These are phyloP conservation scores for Macrophomina pseudophaseolina DNA, from an alignment of 2,329 filamentous ascomycete genomes.

Conservation along the genomic window DNA sequence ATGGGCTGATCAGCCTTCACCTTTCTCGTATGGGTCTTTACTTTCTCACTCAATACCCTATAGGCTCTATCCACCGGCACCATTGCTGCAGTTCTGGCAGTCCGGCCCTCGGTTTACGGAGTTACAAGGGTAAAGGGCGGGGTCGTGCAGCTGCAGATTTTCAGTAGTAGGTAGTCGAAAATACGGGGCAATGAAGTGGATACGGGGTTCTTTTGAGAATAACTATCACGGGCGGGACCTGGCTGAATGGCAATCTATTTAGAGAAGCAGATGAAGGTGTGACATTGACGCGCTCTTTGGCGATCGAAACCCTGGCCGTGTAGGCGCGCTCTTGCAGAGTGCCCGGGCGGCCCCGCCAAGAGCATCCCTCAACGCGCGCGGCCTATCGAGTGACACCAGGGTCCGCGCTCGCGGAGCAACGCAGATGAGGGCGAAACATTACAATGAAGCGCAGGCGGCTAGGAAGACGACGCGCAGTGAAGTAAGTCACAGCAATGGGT, in stretches of 20 bases:
- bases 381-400: neutral
- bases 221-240: neutral
- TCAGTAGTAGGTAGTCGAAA: neutral
- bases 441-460: neutral
- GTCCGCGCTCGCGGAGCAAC: neutral
- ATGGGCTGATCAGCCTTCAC: too few species aligned
- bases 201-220: neutral
- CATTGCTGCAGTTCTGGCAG: too few species aligned
- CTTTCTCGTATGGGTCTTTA: neutral
- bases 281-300: neutral
- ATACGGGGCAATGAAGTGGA: neutral
- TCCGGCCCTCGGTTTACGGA: neutral
- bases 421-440: neutral
- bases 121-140: neutral
- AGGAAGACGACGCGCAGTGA: neutral
- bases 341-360: conserved; percentile 16
- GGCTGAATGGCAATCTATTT: too few species aligned
- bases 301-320: conserved; percentile 3
- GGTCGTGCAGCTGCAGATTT: neutral
- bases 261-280: neutral
- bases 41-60: neutral
- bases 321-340: conserved; percentile 12
- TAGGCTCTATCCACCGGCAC: too few species aligned
- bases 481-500: neutral
- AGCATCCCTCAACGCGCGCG: conserved; percentile 15